Percentiles rank a stretch among this genome's conserved stretches.
Conservation (phyloP, 257 asterid species). For the Apocynum venetum region DNA sequence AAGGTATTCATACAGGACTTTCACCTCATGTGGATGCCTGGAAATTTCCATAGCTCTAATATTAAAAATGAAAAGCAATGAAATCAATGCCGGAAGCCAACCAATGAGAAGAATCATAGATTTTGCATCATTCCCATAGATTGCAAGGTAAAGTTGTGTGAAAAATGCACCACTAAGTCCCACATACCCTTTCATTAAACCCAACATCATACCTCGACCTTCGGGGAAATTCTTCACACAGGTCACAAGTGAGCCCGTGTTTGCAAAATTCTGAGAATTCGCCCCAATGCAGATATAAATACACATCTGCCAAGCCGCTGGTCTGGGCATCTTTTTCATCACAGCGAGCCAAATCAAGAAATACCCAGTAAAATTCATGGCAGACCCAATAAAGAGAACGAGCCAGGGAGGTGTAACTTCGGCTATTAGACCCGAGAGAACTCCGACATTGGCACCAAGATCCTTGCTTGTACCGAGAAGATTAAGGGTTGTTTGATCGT, state of each 20-base stretch:
- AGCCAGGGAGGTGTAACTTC: conserved; percentile 31
- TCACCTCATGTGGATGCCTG: conserved; percentile 22
- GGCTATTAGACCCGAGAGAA: conserved; percentile 32
- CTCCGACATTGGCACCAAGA: conserved; percentile 37
- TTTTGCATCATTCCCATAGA: conserved; percentile 25
- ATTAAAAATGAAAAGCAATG: conserved; percentile 14
- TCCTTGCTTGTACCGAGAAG: conserved; percentile 29
- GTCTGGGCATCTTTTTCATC: conserved; percentile 21
- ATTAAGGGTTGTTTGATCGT: conserved; percentile 34
- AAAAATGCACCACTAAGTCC: conserved; percentile 37
- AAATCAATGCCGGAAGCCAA: conserved; percentile 31
- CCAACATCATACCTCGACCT: conserved; percentile 30
- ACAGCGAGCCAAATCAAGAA: conserved; percentile 33
- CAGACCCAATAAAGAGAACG: conserved; percentile 24
- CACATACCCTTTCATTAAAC: conserved; percentile 30
- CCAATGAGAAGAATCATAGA: conserved; percentile 28
- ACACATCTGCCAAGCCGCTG: conserved; percentile 37
- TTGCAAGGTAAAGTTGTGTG: conserved; percentile 28
- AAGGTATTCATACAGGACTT: conserved; percentile 22
- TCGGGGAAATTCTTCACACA: conserved; percentile 31
- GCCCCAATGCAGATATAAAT: conserved; percentile 29
- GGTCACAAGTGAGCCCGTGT: conserved; percentile 33
- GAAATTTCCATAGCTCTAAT: conserved; percentile 24
- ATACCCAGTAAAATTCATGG: conserved; percentile 28
- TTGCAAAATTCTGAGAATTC: conserved; percentile 35